These are phyloP conservation scores for Phlyctochytrium planicorne DNA, from an alignment of 192 early-diverging fungal genomes.

Conservation along the genomic window DNA sequence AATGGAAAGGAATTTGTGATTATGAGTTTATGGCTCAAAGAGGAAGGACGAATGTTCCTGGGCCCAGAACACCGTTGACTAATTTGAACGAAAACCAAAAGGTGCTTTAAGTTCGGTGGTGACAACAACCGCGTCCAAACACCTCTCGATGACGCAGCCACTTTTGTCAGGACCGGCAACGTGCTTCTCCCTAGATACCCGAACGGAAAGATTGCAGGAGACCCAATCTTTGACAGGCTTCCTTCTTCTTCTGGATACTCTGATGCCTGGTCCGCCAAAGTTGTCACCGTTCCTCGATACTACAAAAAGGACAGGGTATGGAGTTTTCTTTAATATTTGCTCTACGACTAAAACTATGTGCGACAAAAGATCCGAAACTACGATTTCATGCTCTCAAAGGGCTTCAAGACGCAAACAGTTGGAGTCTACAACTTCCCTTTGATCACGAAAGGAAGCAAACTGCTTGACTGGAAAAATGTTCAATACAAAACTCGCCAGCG, in stretches of 20 bases:
- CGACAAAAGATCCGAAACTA: not conserved
- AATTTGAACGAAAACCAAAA: not conserved
- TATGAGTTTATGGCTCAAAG: no score
- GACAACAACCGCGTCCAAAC: not conserved
- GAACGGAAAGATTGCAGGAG: not conserved
- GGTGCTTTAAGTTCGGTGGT: not conserved
- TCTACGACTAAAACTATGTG: no score
- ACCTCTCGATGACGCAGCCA: not conserved
- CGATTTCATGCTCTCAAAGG: not conserved
- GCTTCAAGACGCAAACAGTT: not conserved
- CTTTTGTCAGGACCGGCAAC: not conserved
- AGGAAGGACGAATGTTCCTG: no score
- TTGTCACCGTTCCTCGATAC: not conserved
- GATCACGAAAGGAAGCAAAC: constrained; percentile 1
- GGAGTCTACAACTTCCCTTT: constrained; percentile 4
- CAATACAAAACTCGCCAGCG: not conserved
- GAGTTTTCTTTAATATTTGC: not conserved
- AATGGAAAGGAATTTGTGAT: no score
- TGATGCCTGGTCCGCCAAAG: not conserved
- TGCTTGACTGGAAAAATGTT: not conserved
- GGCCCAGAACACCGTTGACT: no score
- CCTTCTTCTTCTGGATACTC: not conserved
- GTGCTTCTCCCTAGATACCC: not conserved
- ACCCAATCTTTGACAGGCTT: not conserved
- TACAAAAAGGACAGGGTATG: not conserved